Evolutionary conservation across 2,329 filamentous ascomycete species (phyloP), one percentile per base, ranked within the genome.

Genomic region (Ceratocystis cubensis): DNA sequence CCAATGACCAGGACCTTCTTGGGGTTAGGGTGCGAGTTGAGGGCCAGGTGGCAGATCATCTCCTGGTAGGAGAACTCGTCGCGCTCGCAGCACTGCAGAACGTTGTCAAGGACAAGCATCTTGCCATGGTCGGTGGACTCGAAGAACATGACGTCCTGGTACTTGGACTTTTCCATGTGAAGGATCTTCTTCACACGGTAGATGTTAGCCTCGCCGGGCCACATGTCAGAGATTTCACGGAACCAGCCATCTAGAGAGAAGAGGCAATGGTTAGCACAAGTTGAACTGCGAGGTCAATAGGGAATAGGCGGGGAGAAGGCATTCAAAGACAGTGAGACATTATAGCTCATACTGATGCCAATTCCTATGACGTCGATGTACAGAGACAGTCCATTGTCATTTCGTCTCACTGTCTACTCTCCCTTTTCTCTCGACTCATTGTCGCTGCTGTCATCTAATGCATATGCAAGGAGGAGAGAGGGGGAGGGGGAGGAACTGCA

Each of bases 51-150:
- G 72, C 93, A 92, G 79, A 99, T 99, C 94, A 99, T 99, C 85
- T 99, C 94, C 83, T 99, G 94, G 86, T 96, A 96, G 73, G 92
- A 91, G 83, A 97, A 99, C 82, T 99, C 94, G 76, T 99, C 91
- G 71, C 93, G 88, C 85, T 99, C 94, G 72, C 94, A 97, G 84
- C 87, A 91, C 81, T 99, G 94, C 78, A 99, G 96, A 76, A 96
- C 94, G 76, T 97, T 97, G 84, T 99, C 94, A 72, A 99, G 86
- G 70, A 99, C 93, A 68, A 99, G 84, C 69, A 97, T 93, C 75
- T 86, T 96, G 78, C 94, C 94, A 78, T 97, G 89, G 83, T 97
- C 86, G 81, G 88, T 96, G 73, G 91, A 96, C 83, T 99, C 89
- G 82, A 99, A 99, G 82, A 97, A 91, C 73, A 99, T 87, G 71